These are phyloP conservation scores for Apocynum venetum DNA, from an alignment of 257 asterid genomes.

Conservation along the genomic window DNA sequence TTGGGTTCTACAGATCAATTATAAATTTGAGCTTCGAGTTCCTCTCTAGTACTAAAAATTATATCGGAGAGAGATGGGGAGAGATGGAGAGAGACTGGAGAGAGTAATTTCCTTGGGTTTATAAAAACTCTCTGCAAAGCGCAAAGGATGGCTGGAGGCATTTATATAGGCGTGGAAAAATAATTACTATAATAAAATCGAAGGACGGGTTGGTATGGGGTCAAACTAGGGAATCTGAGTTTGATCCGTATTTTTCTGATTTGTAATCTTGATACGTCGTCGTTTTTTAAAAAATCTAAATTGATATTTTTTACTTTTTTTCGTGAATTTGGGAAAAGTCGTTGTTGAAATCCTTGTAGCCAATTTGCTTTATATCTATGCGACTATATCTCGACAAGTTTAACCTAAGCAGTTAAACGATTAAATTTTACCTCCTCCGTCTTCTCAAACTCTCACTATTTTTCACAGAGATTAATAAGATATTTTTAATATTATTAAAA, in stretches of 20 bases:
- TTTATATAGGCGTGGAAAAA: not conserved
- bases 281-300: not conserved
- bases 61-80: not conserved
- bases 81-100: not conserved
- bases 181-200: not conserved
- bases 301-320: not conserved
- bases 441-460: no score
- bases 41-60: not conserved
- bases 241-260: not conserved
- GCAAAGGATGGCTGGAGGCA: not conserved
- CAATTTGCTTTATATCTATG: not conserved
- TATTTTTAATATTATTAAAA: no score
- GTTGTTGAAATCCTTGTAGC: not conserved
- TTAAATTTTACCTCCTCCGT: no score
- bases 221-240: not conserved
- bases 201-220: not conserved
- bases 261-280: not conserved
- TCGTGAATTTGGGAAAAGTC: not conserved
- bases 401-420: no score
- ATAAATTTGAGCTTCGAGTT: constrained; percentile 5
- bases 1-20: constrained; percentile 38
- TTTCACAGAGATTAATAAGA: no score
- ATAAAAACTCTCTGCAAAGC: not conserved
- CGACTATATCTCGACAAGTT: not conserved
- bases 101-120: not conserved